Base-by-base conservation (phyloP, 257 asterid genomes). In the Plectranthus barbatus region DNA sequence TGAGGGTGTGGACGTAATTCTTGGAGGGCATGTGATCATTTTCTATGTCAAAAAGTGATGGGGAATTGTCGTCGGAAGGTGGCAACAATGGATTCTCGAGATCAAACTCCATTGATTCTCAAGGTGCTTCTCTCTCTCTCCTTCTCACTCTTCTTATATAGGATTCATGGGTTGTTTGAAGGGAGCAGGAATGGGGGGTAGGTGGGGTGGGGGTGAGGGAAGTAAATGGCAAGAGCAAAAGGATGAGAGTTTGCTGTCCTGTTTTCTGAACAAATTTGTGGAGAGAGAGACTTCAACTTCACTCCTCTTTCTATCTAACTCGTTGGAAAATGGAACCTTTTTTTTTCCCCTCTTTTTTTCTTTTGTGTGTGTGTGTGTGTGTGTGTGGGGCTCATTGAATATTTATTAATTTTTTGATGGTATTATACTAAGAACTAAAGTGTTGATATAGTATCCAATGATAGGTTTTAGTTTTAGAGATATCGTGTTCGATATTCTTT, bases 41-140 rank as follows among this genome's bases (percentile, higher is more conserved):
- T 66, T 87, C 96, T 53, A 71, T 73, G 7, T 12, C 5, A 14
- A 79, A 78, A 0, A 60, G 33, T 48, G 65, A 48, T 12, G 73
- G 41, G 46, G 63, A 21, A n/a, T 48, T 55, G 5, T 71, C 72
- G 17, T 36, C 58, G 0, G 64, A 29, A 39, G 62, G 64, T 72
- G 84, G 85, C 19, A 87, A 48, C 19, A 87, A 48, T 57, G 96
- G 96, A 55, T 73, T 76, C 67, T 85, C 91, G 46, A 87, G 89
- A 76, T 83, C 80, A 67, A 74, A 83, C 69, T 79, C 94, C 96
- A 87, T 87, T 67, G 20, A 0, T 62, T 3, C 24, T 46, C 52
- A 26, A 26, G 31, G 31, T n/a, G n/a, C n/a, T n/a, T 14, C 42
- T 20, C 41, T 48, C 23, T 29, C 4, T 17, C 19, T 60, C 8